A percentile compares a stretch with the other conserved stretches of the same genome.
Evolutionary conservation across 2,329 filamentous ascomycete species (phyloP).

Genomic region (Diaporthe citri): DNA sequence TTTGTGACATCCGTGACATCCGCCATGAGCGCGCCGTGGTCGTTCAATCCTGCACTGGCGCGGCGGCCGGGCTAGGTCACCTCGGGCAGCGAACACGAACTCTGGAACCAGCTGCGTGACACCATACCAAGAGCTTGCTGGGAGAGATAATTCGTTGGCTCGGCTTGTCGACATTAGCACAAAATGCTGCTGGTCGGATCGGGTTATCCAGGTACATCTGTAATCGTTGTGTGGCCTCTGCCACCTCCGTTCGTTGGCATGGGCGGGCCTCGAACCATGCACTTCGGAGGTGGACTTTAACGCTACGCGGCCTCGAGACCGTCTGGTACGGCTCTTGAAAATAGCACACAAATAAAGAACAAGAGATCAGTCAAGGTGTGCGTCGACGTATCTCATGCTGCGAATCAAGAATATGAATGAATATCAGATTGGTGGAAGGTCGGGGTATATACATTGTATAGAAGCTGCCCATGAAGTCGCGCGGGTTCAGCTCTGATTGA

Average conservation of each 20-base stretch:
- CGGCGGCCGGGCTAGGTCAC: not conserved
- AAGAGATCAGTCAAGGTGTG: too few species aligned
- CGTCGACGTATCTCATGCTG: not conserved
- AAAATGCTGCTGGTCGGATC: not conserved
- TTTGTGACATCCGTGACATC: not conserved
- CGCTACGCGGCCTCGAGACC: not conserved
- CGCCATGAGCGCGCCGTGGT: not conserved
- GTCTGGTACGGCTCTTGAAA: not conserved
- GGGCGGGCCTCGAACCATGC: too few species aligned
- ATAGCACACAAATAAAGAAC: too few species aligned
- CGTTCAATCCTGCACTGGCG: not conserved
- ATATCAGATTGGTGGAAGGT: not conserved
- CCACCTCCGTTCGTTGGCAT: not conserved
- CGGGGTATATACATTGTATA: conserved; percentile 2
- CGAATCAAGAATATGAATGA: not conserved
- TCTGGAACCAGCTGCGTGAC: not conserved
- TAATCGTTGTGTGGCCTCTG: not conserved
- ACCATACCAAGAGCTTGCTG: not conserved
- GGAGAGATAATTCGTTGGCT: not conserved
- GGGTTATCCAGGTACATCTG: not conserved
- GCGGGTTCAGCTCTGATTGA: not conserved
- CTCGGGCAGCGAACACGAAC: conserved; percentile 10
- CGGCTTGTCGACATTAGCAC: too few species aligned
- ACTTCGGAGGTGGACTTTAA: not conserved
- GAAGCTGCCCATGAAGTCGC: not conserved